Evolutionary conservation across 129 eudicot genomes (phyloP).

Genomic region (Pittosporum tobira): DNA sequence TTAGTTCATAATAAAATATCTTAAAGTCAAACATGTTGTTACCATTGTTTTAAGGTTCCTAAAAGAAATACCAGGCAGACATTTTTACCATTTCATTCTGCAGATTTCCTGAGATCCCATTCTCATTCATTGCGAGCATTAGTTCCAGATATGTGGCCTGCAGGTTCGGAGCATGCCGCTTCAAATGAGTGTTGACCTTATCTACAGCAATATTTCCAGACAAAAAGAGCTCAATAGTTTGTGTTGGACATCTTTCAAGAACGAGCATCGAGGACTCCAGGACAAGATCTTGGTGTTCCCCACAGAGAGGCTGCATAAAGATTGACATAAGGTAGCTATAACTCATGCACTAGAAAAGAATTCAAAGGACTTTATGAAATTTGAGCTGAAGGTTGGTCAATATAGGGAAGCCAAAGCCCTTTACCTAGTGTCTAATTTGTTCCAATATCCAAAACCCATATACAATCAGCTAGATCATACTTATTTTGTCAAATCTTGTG

Average conservation of each 20-base stretch:
- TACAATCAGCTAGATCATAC: not conserved
- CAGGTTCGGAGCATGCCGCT: conserved; percentile 88
- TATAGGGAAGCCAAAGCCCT: not conserved
- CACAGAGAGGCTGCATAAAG: conserved; percentile 84
- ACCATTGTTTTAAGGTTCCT: not conserved
- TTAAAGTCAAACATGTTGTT: not conserved
- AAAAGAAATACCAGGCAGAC: not conserved
- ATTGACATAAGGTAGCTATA: not conserved
- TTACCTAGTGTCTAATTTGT: not conserved
- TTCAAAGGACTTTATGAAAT: no score
- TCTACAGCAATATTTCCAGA: conserved; percentile 94
- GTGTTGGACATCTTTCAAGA: conserved; percentile 80
- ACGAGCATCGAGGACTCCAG: conserved; percentile 87
- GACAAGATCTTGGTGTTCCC: conserved; percentile 92
- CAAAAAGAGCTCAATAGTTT: conserved; percentile 88
- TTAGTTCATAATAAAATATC: conserved; percentile 3
- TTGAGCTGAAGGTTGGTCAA: not conserved
- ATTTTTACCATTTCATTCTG: conserved; percentile 92
- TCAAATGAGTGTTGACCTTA: conserved; percentile 79
- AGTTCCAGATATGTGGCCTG: conserved; percentile 85
- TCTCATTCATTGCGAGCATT: conserved; percentile 84
- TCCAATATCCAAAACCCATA: not conserved
- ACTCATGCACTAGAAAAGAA: not conserved
- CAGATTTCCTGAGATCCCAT: conserved; percentile 76
- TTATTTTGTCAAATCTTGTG: no score